phyloP scores from a whole-genome alignment of 176 grass and related monocot genomes.

The Saccharum officinarum region DNA sequence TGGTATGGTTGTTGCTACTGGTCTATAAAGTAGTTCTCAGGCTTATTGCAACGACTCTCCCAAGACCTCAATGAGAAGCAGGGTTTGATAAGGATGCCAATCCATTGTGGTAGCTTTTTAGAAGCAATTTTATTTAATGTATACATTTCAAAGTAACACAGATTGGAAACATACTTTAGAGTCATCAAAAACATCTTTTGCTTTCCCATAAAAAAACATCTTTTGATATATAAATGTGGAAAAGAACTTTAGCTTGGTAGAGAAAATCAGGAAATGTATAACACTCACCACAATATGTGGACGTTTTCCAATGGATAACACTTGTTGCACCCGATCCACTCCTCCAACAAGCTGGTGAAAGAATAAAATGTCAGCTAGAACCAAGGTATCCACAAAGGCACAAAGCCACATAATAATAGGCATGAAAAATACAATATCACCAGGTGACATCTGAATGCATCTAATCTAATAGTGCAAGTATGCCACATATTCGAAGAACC shows the following conservation, averaged over 20 bases:
- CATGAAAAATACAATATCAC: not conserved
- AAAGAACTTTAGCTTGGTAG: not conserved
- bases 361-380: slow-evolving; percentile 8
- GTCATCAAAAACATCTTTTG: not conserved
- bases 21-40: not conserved
- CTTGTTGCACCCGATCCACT: slow-evolving; percentile 81
- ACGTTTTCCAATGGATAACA: slow-evolving; percentile 69
- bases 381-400: not conserved
- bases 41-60: not conserved
- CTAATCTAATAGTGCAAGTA: not conserved
- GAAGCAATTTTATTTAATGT: not conserved
- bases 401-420: not conserved
- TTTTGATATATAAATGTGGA: not conserved
- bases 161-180: not conserved
- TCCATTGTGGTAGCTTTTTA: not conserved
- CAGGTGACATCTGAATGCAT: not conserved
- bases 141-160: not conserved
- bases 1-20: not conserved
- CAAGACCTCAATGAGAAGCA: not conserved
- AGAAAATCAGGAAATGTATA: not conserved
- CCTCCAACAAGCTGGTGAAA: slow-evolving; percentile 82
- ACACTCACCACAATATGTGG: slow-evolving; percentile 85
- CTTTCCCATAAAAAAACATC: not conserved
- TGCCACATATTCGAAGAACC: not conserved
- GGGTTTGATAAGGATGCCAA: not conserved